These are phyloP conservation scores for Microbotryum lychnidis-dioicae DNA, from an alignment of 1,284 basidiomycete genomes.

Conservation along the genomic window DNA sequence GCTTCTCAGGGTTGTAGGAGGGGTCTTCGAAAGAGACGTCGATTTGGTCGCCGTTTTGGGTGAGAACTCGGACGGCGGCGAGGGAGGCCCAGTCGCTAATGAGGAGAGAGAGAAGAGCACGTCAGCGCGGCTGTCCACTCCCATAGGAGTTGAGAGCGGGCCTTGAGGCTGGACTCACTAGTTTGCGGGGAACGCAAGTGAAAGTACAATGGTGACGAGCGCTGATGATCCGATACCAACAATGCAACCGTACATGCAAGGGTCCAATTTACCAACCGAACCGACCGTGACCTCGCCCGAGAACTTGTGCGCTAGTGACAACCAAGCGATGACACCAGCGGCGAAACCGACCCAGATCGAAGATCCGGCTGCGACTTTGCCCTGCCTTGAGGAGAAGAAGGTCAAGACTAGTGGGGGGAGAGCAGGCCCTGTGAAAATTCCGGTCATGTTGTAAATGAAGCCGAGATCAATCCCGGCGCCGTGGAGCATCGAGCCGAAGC, in stretches of 20 bases:
- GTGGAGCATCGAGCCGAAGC: conserved; percentile 35
- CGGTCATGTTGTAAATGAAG: conserved; percentile 31
- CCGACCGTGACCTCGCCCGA: conserved; percentile 29
- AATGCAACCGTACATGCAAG: conserved; percentile 33
- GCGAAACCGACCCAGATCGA: conserved; percentile 36
- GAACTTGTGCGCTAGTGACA: conserved; percentile 31
- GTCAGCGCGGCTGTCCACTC: conserved; percentile 18
- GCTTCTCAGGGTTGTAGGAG: conserved; percentile 26
- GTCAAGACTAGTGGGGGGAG: conserved; percentile 32
- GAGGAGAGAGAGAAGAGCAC: conserved; percentile 25
- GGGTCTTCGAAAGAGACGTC: conserved; percentile 15
- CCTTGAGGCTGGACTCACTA: conserved; percentile 10
- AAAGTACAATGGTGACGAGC: conserved; percentile 24
- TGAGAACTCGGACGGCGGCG: conserved; percentile 1
- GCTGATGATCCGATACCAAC: conserved; percentile 24
- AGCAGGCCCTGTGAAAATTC: conserved; percentile 15
- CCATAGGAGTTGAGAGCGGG: conserved; percentile 12
- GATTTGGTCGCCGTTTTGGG: conserved; percentile 6
- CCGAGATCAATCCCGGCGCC: conserved; percentile 35
- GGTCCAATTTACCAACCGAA: conserved; percentile 28
- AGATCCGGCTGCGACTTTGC: conserved; percentile 32
- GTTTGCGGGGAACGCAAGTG: conserved; percentile 8
- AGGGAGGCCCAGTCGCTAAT: conserved; percentile 31
- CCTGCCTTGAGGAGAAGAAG: conserved; percentile 35
- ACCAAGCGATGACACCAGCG: conserved; percentile 36